phyloP scores from a whole-genome alignment of 441 rosid species.

The Populus hybrid region DNA sequence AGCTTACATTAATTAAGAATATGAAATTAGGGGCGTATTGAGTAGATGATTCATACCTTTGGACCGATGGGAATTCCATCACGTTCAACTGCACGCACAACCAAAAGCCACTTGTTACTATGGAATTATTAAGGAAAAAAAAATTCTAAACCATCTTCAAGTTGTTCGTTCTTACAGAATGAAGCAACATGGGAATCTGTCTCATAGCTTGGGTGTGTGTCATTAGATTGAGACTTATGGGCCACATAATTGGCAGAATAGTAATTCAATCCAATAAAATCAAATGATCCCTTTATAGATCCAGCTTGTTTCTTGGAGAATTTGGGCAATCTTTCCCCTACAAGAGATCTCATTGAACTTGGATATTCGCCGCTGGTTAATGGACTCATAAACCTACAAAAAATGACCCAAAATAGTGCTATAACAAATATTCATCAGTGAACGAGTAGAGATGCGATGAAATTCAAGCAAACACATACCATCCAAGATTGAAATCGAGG shows the following conservation, averaged over 20 bases:
- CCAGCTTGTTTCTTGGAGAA: too few relatives aligned
- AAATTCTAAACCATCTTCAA: background rate
- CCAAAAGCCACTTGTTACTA: background rate
- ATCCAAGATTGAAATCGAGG: constrained; percentile 11
- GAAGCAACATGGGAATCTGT: background rate
- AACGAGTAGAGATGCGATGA: too few relatives aligned
- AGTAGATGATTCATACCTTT: background rate
- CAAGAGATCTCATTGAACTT: too few relatives aligned
- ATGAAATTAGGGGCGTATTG: background rate
- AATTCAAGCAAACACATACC: background rate
- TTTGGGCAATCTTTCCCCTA: too few relatives aligned
- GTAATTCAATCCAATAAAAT: too few relatives aligned
- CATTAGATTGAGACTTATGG: background rate
- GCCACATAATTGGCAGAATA: too few relatives aligned
- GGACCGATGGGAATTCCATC: constrained; percentile 14
- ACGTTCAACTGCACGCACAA: constrained; percentile 7
- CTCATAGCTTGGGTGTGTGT: background rate
- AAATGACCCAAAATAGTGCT: background rate
- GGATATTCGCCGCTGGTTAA: background rate
- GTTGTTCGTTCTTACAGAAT: background rate
- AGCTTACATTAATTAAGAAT: background rate
- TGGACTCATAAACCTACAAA: constrained; percentile 8
- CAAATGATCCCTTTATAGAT: too few relatives aligned
- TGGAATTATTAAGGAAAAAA: background rate
- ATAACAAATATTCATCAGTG: too few relatives aligned